Percentiles rank a stretch among this genome's conserved stretches.
Evolutionary conservation across 352 stramenopile species (phyloP).

Genomic region (Phytophthora meadii): DNA sequence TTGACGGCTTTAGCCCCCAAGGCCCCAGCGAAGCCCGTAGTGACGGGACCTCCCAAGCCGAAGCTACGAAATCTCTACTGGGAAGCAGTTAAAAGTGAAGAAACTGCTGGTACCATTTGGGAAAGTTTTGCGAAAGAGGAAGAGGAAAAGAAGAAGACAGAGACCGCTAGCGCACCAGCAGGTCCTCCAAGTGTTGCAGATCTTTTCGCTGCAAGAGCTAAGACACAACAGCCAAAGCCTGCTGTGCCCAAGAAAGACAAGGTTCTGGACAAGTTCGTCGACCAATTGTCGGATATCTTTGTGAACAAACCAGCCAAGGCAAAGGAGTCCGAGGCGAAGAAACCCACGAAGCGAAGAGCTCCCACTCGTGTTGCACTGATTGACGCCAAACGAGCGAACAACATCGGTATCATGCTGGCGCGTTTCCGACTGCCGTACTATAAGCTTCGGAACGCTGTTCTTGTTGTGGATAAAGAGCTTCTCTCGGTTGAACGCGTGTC

Average conservation of each 20-base stretch:
- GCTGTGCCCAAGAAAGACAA: constrained; percentile 44
- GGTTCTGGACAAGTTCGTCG: constrained; percentile 72
- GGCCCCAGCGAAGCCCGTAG: constrained; percentile 40
- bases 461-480: constrained; percentile 80
- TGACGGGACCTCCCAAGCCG: constrained; percentile 64
- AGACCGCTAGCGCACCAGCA: constrained; percentile 10
- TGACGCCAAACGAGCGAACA: constrained; percentile 86
- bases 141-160: constrained; percentile 25
- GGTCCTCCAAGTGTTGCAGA: constrained; percentile 41
- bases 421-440: constrained; percentile 84
- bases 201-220: constrained; percentile 46
- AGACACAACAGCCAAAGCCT: constrained; percentile 19
- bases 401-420: constrained; percentile 89
- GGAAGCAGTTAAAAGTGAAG: constrained; percentile 73
- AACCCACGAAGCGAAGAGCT: constrained; percentile 68
- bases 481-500: constrained; percentile 79
- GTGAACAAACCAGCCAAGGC: constrained; percentile 80
- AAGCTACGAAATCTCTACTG: constrained; percentile 89
- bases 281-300: constrained; percentile 77
- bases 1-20: constrained; percentile 28
- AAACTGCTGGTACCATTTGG: constrained; percentile 76
- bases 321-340: constrained; percentile 54
- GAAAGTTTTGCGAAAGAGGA: constrained; percentile 63
- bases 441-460: constrained; percentile 78
- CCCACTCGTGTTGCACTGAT: constrained; percentile 82